Base-by-base conservation (phyloP, 1,139 yeast genomes). In the Taphrina wiesneri region DNA sequence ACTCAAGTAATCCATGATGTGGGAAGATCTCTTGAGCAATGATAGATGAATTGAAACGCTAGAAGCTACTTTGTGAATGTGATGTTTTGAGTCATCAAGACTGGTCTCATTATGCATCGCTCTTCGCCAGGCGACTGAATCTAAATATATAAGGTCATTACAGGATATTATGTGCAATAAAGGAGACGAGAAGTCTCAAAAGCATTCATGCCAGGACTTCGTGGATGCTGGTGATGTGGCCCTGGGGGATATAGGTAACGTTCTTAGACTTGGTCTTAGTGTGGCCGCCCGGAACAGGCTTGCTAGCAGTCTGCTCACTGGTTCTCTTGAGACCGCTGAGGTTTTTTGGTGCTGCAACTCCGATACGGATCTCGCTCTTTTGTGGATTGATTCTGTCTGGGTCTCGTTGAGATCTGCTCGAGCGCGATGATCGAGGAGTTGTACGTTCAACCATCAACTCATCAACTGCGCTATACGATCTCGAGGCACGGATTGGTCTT, bases 221-320 rank as follows among this genome's bases (percentile, higher is more conserved):
- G 11, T 59, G 46, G 23, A 59, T 59, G 51, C 63, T 59, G n/a
- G 63, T 59, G 25, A 59, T 59, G 56, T 59, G 63, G n/a, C 28
- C 34, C 25, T 59, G 56, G 9, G 63, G 63, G 7, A 25, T 43
- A 30, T 59, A 59, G 39, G 39, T 11, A 5, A 21, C 13, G 26
- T 17, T n/a, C 32, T 51, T 47, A 13, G 54, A n/a, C 23, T 51
- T 51, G 28, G 23, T 30, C 56, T 59, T 59, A 15, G 19, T 39
- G 28, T n/a, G 28, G 11, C 36, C 26, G 47, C 21, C 26, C 23
- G 39, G 11, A 0, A 45, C 32, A 13, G 23, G n/a, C 51, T 26
- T 39, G n/a, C 34, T 13, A 15, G 45, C 30, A 6, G 63, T 36
- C 23, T 30, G 45, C 7, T 47, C 43, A 2, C 52, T 28, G 7